Evolutionary conservation across 805 yeast species (phyloP).

Genomic region (Cephaloascus albidus): DNA sequence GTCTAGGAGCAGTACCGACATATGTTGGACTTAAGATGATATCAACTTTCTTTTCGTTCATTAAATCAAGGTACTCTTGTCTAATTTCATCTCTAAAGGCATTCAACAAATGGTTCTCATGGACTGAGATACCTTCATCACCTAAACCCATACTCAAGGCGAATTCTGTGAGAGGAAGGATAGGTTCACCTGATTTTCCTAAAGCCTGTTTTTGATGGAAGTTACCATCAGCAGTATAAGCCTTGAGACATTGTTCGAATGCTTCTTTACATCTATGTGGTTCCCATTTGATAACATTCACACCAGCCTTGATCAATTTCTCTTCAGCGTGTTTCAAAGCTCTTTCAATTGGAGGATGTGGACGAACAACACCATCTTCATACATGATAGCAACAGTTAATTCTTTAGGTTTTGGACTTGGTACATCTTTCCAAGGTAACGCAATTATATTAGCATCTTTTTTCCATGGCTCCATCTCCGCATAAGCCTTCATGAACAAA

Average conservation of each 20-base stretch:
- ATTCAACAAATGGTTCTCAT: constrained; percentile 27
- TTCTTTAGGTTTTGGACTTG: constrained; percentile 11
- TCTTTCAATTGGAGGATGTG: constrained; percentile 32
- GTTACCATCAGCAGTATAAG: constrained; percentile 33
- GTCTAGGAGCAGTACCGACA: constrained; percentile 31
- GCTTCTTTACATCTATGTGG: constrained; percentile 28
- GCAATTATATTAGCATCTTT: constrained; percentile 19
- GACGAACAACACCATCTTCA: constrained; percentile 31
- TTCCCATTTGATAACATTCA: constrained; percentile 25
- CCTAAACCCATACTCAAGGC: constrained; percentile 29
- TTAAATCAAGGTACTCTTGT: constrained; percentile 23
- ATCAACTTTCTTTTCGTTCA: constrained; percentile 27
- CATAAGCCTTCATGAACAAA: constrained; percentile 10
- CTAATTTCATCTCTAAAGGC: constrained; percentile 23
- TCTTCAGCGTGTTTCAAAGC: constrained; percentile 22
- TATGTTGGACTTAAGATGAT: constrained; percentile 29
- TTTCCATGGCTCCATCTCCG: constrained; percentile 26
- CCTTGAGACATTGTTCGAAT: constrained; percentile 21
- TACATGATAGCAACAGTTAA: constrained; percentile 29
- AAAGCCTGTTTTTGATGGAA: constrained; percentile 20
- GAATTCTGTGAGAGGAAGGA: constrained; percentile 31
- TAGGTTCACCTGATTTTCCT: constrained; percentile 31
- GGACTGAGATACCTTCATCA: constrained; percentile 13
- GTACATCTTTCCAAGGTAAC: constrained; percentile 28
- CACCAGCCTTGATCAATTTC: constrained; percentile 29